Percentiles rank a stretch among this genome's conserved stretches.
Evolutionary conservation across 1,284 basidiomycete species (phyloP).

Genomic region (Schizophyllum amplum): DNA sequence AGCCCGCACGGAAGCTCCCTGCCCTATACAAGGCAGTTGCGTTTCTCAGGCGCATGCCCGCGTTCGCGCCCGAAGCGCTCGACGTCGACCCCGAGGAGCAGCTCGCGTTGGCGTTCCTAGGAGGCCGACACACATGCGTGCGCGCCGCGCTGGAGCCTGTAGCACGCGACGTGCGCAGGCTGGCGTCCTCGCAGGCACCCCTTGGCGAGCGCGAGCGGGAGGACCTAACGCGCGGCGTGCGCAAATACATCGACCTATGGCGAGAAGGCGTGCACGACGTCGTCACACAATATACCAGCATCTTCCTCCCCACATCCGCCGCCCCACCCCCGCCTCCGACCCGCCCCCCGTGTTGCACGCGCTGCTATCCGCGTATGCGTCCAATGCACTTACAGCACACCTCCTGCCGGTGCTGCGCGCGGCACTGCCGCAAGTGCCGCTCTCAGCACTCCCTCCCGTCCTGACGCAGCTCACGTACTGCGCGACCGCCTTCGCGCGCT

Average conservation of each 20-base stretch:
- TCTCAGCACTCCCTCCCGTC: slow-evolving; percentile 67
- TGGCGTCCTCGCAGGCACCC: slow-evolving; percentile 8
- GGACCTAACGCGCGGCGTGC: slow-evolving; percentile 72
- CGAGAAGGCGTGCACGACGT: slow-evolving; percentile 90
- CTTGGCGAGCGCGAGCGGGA: slow-evolving; percentile 48
- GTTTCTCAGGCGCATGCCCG: slow-evolving; percentile 75
- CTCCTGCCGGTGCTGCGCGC: slow-evolving; percentile 56
- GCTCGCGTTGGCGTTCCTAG: slow-evolving; percentile 34
- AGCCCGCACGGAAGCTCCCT: slow-evolving; percentile 78
- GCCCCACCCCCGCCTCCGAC: slow-evolving; percentile 11
- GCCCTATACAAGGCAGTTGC: slow-evolving; percentile 82
- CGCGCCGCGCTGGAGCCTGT: slow-evolving; percentile 28
- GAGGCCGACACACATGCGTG: slow-evolving; percentile 34
- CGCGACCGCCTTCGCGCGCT: slow-evolving; percentile 82
- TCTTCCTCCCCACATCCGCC: slow-evolving; percentile 53
- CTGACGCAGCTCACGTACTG: slow-evolving; percentile 92
- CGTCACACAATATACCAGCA: slow-evolving; percentile 81
- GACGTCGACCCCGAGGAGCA: slow-evolving; percentile 32
- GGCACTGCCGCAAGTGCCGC: slow-evolving; percentile 47
- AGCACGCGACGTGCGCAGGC: slow-evolving; percentile 26
- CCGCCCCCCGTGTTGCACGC: slow-evolving; percentile 27
- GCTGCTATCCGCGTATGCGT: slow-evolving; percentile 47
- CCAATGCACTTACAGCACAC: slow-evolving; percentile 38
- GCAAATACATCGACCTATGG: slow-evolving; percentile 87
- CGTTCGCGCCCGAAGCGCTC: slow-evolving; percentile 23